phyloP scores from a whole-genome alignment of 176 grass and related monocot species.

The Pontederia crassipes region DNA sequence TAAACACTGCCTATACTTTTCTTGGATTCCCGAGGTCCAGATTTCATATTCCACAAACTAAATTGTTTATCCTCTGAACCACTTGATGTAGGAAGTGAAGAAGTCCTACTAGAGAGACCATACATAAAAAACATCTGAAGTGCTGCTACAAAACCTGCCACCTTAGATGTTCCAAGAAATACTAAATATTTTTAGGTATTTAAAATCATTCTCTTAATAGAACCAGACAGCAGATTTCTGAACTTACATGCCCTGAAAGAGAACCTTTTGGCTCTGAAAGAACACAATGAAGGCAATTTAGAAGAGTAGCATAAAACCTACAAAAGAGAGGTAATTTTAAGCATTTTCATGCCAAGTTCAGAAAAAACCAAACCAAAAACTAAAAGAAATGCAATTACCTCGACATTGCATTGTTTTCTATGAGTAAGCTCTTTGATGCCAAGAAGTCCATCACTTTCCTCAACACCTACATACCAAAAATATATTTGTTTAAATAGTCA shows the following conservation, averaged over 20 bases:
- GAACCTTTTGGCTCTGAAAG: constrained; percentile 66
- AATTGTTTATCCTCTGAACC: constrained; percentile 32
- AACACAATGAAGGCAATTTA: constrained; percentile 76
- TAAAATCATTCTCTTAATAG: constrained; percentile 8
- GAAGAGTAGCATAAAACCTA: constrained; percentile 67
- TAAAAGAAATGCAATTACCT: constrained; percentile 44
- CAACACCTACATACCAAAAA: constrained; percentile 41
- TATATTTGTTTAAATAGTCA: constrained; percentile 8
- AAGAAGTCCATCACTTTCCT: constrained; percentile 93
- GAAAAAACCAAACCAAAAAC: constrained; percentile 10
- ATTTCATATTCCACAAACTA: constrained; percentile 19
- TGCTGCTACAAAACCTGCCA: constrained; percentile 80
- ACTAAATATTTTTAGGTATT: constrained; percentile 23
- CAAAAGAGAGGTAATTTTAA: constrained; percentile 11
- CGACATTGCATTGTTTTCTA: constrained; percentile 72
- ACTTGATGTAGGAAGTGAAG: constrained; percentile 19
- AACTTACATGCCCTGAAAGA: constrained; percentile 86
- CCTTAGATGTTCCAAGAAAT: constrained; percentile 50
- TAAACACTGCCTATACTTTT: constrained; percentile 34
- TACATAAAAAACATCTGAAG: constrained; percentile 77
- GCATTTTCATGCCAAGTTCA: constrained; percentile 14
- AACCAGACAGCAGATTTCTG: constrained; percentile 3
- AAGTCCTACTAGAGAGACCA: constrained; percentile 45
- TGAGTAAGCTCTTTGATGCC: constrained; percentile 51
- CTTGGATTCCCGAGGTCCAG: constrained; percentile 5